A percentile compares a stretch with the other conserved stretches of the same genome.
Conservation (phyloP, 345 rosid species). For the Salix viminalis region DNA sequence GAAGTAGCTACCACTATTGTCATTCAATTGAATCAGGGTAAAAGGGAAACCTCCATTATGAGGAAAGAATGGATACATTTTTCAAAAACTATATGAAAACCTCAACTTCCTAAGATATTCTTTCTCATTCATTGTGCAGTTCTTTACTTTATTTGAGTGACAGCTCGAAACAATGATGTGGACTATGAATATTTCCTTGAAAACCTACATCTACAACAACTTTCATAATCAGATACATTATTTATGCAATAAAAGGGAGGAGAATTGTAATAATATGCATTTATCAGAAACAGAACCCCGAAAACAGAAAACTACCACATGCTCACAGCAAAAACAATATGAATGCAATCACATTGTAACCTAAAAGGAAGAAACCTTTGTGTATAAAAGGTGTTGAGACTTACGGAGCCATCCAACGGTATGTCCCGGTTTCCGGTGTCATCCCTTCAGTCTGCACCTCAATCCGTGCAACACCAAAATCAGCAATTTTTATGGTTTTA, state of each 20-base stretch:
- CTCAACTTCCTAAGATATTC: neutral
- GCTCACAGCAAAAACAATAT: neutral
- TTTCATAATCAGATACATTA: neutral
- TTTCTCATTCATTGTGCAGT: neutral
- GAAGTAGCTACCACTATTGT: neutral
- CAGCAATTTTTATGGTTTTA: constrained; percentile 31
- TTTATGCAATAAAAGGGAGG: neutral
- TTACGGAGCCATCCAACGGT: constrained; percentile 36
- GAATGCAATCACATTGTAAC: neutral
- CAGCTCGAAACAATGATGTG: neutral
- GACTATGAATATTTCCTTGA: neutral
- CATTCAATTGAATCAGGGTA: neutral
- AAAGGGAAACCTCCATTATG: neutral
- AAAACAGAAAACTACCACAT: neutral
- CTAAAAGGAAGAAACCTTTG: neutral
- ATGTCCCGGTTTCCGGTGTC: constrained; percentile 32
- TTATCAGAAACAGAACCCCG: neutral
- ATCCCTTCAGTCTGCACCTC: constrained; percentile 33
- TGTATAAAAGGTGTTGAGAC: constrained; percentile 2
- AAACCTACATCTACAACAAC: neutral
- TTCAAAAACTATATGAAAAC: neutral
- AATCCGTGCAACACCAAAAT: constrained; percentile 30
- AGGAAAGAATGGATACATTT: neutral
- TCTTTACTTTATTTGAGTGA: neutral
- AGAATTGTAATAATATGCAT: neutral